A percentile compares a stretch with the other conserved stretches of the same genome.
phyloP scores from a whole-genome alignment of 768 basidiomycete genomes.

The Cubamyces sp. region DNA sequence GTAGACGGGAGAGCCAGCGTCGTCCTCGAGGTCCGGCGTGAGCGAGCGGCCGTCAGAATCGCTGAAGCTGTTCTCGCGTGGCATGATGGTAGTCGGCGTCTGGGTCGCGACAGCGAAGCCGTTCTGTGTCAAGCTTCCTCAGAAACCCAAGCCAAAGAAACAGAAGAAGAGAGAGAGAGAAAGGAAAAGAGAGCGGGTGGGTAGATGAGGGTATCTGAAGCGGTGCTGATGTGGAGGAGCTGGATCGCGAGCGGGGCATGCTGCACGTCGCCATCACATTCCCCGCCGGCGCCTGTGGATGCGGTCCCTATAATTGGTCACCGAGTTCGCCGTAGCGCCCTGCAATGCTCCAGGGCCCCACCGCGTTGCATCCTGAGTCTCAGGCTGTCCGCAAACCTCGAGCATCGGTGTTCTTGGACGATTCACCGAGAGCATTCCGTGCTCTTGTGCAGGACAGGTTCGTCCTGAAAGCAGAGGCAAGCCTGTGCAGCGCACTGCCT shows the following conservation, averaged over 20 bases:
- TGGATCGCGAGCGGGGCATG: not conserved
- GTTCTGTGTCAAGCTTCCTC: no score
- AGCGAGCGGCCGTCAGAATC: conserved; percentile 69
- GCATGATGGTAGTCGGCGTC: conserved; percentile 44
- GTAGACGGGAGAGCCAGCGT: conserved; percentile 26
- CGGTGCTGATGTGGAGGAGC: not conserved
- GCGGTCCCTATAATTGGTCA: not conserved
- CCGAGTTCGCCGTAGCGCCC: conserved; percentile 2
- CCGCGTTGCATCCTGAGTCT: not conserved
- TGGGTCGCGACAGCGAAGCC: no score
- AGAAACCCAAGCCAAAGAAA: not conserved
- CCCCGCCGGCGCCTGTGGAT: not conserved
- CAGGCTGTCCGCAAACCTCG: not conserved
- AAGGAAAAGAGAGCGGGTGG: not conserved
- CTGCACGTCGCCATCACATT: conserved; percentile 12
- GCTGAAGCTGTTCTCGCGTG: conserved; percentile 68
- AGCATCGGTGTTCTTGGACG: no score
- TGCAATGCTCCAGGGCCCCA: not conserved
- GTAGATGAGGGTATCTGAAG: not conserved
- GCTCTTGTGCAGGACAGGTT: no score
- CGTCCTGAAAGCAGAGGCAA: no score
- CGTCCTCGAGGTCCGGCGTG: conserved; percentile 65
- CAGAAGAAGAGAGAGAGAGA: not conserved
- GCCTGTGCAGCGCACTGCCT: no score
- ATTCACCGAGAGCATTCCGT: no score